phyloP scores from a whole-genome alignment of 164 flowering plant genomes.

The Warburgia ugandensis region DNA sequence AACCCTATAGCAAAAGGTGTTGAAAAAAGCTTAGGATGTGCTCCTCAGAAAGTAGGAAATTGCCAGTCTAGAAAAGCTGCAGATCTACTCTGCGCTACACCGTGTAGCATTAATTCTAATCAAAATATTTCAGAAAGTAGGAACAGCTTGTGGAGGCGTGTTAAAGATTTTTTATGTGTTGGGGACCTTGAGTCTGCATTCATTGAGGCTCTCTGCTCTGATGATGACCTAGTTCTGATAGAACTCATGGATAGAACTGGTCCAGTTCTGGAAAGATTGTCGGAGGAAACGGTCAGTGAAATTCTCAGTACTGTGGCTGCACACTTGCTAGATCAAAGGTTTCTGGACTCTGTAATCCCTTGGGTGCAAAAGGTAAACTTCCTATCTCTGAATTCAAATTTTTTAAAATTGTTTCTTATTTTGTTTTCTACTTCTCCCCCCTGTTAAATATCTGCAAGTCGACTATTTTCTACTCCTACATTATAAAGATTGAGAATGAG shows the following conservation, averaged over 20 bases:
- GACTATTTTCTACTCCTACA: no score
- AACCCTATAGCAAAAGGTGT: constrained; percentile 22
- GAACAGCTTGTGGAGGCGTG: constrained; percentile 37
- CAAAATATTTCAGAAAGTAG: constrained; percentile 23
- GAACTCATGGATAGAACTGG: constrained; percentile 80
- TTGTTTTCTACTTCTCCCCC: background rate
- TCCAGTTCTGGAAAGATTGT: constrained; percentile 65
- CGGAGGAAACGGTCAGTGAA: constrained; percentile 46
- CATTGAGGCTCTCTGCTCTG: constrained; percentile 60
- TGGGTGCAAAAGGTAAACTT: constrained; percentile 84
- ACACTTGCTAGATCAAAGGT: constrained; percentile 49
- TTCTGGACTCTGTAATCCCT: constrained; percentile 52
- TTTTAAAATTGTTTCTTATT: background rate
- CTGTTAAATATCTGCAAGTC: background rate
- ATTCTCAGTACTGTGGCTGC: constrained; percentile 51
- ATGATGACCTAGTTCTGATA: constrained; percentile 47
- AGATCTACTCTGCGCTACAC: constrained; percentile 16
- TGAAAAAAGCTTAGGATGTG: constrained; percentile 21
- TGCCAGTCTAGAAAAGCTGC: constrained; percentile 29
- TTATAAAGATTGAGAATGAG: no score
- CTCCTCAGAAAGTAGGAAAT: constrained; percentile 14
- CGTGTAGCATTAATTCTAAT: constrained; percentile 12
- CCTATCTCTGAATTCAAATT: background rate
- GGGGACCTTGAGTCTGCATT: constrained; percentile 84
- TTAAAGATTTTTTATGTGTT: constrained; percentile 41